phyloP scores from a whole-genome alignment of 2,329 filamentous ascomycete species.

The Plenodomus lindquistii region DNA sequence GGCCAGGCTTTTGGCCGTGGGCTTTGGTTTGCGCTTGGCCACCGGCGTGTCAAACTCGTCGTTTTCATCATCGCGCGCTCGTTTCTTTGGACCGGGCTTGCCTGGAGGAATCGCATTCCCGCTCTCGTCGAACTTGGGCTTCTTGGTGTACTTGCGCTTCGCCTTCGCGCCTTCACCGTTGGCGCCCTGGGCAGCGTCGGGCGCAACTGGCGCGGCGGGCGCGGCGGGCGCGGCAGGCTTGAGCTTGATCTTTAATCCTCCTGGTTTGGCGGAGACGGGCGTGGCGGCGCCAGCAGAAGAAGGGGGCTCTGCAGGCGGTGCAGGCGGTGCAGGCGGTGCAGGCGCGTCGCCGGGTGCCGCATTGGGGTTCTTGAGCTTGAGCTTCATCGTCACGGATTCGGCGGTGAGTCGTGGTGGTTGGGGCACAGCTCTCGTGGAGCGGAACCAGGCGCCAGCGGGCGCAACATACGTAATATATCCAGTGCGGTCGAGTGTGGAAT shows the following conservation, averaged over 20 bases:
- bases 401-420: neutral
- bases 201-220: slow-evolving; percentile 13
- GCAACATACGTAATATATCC: slow-evolving; percentile 9
- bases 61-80: slow-evolving; percentile 39
- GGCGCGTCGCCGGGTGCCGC: slow-evolving; percentile 27
- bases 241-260: slow-evolving; percentile 38
- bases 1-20: slow-evolving; percentile 38
- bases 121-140: slow-evolving; percentile 40
- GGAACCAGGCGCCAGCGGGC: slow-evolving; percentile 9
- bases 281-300: slow-evolving; percentile 17
- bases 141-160: slow-evolving; percentile 51
- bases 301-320: slow-evolving; percentile 5
- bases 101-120: slow-evolving; percentile 25
- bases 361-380: slow-evolving; percentile 35
- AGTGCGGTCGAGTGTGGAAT: neutral
- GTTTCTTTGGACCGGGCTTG: slow-evolving; percentile 40
- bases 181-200: slow-evolving; percentile 29
- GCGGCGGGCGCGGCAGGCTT: slow-evolving; percentile 26
- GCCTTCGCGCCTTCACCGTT: slow-evolving; percentile 43
- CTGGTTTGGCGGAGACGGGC: slow-evolving; percentile 14
- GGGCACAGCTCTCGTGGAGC: neutral
- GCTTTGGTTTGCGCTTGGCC: slow-evolving; percentile 42
- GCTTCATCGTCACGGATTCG: slow-evolving; percentile 30
- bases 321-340: slow-evolving; percentile 12
- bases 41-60: slow-evolving; percentile 32